Evolutionary conservation across 2,329 filamentous ascomycete species (phyloP).

Genomic region (Celoporthe dispersa): DNA sequence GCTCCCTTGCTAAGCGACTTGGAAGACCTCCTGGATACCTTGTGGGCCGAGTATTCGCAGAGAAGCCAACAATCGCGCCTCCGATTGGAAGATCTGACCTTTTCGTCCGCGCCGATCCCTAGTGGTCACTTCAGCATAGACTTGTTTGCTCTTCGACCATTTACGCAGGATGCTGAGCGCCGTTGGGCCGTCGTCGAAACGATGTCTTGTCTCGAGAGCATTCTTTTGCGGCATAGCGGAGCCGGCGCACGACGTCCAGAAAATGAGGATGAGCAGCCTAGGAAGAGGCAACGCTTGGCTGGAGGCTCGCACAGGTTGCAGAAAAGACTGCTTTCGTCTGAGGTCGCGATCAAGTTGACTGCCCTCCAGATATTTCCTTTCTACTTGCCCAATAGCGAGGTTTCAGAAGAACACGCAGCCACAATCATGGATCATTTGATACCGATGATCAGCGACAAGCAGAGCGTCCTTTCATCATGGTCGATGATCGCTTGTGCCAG

Average conservation of each 20-base stretch:
- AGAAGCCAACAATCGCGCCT: conserved; percentile 73
- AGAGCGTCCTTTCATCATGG: conserved; percentile 72
- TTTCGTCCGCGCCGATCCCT: conserved; percentile 51
- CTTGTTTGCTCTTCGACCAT: conserved; percentile 58
- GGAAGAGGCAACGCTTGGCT: conserved; percentile 55
- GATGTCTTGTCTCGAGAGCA: conserved; percentile 60
- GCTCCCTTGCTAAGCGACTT: conserved; percentile 52
- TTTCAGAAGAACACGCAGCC: conserved; percentile 56
- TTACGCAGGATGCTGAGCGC: conserved; percentile 59
- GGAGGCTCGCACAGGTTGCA: conserved; percentile 51
- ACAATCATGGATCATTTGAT: conserved; percentile 63
- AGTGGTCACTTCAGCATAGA: conserved; percentile 50
- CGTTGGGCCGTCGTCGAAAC: conserved; percentile 65
- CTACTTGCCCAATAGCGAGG: conserved; percentile 51
- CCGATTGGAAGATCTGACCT: conserved; percentile 76
- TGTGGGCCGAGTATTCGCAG: conserved; percentile 80
- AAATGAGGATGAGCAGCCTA: conserved; percentile 51
- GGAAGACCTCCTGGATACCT: conserved; percentile 67
- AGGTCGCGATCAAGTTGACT: conserved; percentile 51
- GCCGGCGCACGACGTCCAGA: conserved; percentile 33
- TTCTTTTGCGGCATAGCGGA: conserved; percentile 43
- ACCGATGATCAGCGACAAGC: conserved; percentile 70
- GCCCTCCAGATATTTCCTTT: conserved; percentile 64
- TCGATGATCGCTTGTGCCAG: conserved; percentile 81
- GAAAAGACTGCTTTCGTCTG: conserved; percentile 51